Evolutionary conservation across 495 filamentous ascomycete species (phyloP), one percentile per base, ranked within the genome.

Genomic region (Cudoniella acicularis): DNA sequence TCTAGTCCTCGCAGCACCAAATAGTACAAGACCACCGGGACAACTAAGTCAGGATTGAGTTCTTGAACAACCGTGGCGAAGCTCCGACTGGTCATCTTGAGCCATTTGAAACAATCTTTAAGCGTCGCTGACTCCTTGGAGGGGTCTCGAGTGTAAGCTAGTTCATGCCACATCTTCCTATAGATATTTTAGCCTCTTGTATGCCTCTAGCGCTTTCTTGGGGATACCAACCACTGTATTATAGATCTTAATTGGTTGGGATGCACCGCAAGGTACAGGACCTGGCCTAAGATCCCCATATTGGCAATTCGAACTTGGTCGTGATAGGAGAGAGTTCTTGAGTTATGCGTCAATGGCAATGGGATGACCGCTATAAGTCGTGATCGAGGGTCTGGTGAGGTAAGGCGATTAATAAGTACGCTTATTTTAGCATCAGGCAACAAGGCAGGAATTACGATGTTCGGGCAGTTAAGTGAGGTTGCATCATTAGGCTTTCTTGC

Each of bases 121-220:
- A 94, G 79, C 3, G 86, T 88, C 41, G 77, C 74, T 4, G 85
- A 75, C 69, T 98, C 95, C 59, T 91, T 87, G 55, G 78, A 77
- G 58, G 79, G 74, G 64, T 95, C 80, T 46, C 95, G 90, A 69
- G 84, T 85, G 74, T 98, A 89, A 23, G 94, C 89, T 0, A 94
- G 87, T 61, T 92, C 88, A 75, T 98, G 94, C 92, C 92, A 98
- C 63, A 93, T 79, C 79, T 93, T 95, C 92, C 92, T 98, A 70
- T 60, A 59, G 23, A 36, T 36, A 36, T 36, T 13, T 36, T 36
- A 36, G 30, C 30, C 30, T 36, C 30, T 36, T 36, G 30, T 36
- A 36, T 36, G 30, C 30, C 30, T 36, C 30, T 36, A 36, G 30
- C 30, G 30, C 30, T 36, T 36, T 36, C 30, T 36, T 36, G 30